phyloP scores from a whole-genome alignment of 2,329 filamentous ascomycete species.

The Exophiala spinifera region DNA sequence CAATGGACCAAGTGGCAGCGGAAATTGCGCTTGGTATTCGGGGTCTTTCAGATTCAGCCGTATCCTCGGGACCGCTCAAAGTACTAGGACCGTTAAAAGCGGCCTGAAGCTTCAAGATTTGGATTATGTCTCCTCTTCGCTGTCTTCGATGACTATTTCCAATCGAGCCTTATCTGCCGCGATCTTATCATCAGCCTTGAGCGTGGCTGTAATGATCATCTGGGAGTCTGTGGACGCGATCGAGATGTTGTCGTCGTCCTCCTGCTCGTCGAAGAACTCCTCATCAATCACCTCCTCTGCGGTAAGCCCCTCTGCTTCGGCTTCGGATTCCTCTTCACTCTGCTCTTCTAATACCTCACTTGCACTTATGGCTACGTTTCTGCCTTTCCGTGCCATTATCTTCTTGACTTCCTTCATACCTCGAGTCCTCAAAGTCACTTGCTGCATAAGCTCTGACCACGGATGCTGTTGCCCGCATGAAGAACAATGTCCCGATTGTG shows the following conservation, averaged over 20 bases:
- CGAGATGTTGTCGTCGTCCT: constrained; percentile 27
- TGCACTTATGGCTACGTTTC: constrained; percentile 33
- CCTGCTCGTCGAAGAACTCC: constrained; percentile 13
- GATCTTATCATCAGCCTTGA: neutral
- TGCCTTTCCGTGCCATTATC: constrained; percentile 57
- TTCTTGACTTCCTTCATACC: constrained; percentile 68
- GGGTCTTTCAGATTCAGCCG: constrained; percentile 9
- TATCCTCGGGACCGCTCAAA: constrained; percentile 33
- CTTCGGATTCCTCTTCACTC: constrained; percentile 22
- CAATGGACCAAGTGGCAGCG: constrained; percentile 51
- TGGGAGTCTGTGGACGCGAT: constrained; percentile 27
- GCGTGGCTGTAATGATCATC: constrained; percentile 8
- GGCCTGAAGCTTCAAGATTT: neutral
- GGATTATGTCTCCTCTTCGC: constrained; percentile 46
- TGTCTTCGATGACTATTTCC: constrained; percentile 53
- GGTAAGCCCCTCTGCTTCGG: constrained; percentile 15
- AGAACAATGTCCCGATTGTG: constrained; percentile 68
- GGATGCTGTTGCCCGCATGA: constrained; percentile 59
- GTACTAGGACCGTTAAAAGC: constrained; percentile 32
- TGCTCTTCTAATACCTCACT: constrained; percentile 24
- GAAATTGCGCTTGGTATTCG: constrained; percentile 33
- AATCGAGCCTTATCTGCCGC: constrained; percentile 24
- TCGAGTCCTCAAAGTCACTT: constrained; percentile 70
- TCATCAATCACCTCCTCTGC: constrained; percentile 15
- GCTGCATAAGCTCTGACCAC: constrained; percentile 80